Base-by-base conservation (phyloP, 148 eudicot species). In the Oxyria digyna region DNA sequence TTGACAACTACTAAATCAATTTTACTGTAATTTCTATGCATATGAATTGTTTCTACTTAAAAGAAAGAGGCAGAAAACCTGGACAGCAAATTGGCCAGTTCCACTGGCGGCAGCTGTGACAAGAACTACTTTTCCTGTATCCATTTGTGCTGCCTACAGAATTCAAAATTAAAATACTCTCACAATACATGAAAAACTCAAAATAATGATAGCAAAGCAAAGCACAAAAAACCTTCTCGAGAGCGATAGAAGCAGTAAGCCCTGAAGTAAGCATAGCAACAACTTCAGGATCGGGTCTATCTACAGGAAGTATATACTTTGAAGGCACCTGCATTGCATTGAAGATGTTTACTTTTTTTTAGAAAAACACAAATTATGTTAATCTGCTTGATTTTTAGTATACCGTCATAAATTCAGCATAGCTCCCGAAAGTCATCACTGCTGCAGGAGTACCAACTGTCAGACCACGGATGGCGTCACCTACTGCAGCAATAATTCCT, bases 91-190 rank as follows among this genome's bases (percentile, higher is more conserved):
- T 78, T 94, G 98, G 68, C 98, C 98, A 24, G 98, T 94, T 73
- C 97, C 98, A 45, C 98, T 97, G 18, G 98, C 98, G 75, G 98
- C 98, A 48, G 98, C 98, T 69, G 98, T 94, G 77, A 94, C 86
- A 75, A 94, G 88, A 74, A 89, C 92, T 40, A 82, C 81, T 80
- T 90, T 78, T 70, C 91, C 96, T n/a, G 89, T 83, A 71, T 77
- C 84, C 89, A 84, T 85, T 48, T 84, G 96, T 67, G 89, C 97
- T 48, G 90, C 92, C 98, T 94, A 79, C 57, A 67, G 71, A 65
- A 45, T 76, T 42, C 73, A 78, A n/a, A n/a, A 72, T 26, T 13
- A 46, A 65, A 52, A 15, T 69, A 37, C 29, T 69, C 45, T 17
- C 35, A 55, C 63, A 26, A 26, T 6, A 55, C n/a, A n/a, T n/a